Percentiles rank a stretch among this genome's conserved stretches.
Evolutionary conservation across 164 flowering plant genomes (phyloP).

Genomic region (Stephania japonica): DNA sequence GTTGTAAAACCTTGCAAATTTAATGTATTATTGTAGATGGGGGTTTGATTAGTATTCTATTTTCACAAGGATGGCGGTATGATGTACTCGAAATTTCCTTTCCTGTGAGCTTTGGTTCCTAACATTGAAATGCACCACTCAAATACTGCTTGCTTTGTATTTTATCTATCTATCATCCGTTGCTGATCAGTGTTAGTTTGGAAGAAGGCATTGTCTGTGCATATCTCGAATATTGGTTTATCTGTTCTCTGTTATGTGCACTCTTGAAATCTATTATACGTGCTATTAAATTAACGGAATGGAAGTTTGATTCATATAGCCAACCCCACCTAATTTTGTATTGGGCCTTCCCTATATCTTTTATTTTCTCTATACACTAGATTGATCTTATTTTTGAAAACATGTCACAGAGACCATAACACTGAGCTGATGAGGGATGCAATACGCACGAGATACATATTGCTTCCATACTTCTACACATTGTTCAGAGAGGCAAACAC

Average conservation of each 20-base stretch:
- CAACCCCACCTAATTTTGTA: too few species aligned
- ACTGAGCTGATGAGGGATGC: conserved; percentile 82
- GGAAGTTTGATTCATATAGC: too few species aligned
- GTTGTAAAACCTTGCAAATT: background rate
- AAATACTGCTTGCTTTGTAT: too few species aligned
- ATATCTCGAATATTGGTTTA: too few species aligned
- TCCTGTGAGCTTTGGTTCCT: background rate
- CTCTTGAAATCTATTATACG: background rate
- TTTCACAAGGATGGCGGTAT: too few species aligned
- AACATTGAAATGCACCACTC: too few species aligned
- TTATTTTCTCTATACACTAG: background rate
- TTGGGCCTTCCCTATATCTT: background rate
- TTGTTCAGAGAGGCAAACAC: conserved; percentile 80
- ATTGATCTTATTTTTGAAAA: conserved; percentile 9
- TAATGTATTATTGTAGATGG: too few species aligned
- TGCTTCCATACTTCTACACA: conserved; percentile 92
- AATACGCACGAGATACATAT: conserved; percentile 66
- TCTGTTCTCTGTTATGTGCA: background rate
- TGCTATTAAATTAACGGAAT: background rate
- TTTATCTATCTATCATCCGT: too few species aligned
- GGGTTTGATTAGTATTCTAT: too few species aligned
- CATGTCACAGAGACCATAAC: conserved; percentile 63
- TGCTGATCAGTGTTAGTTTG: background rate
- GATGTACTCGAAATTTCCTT: background rate
- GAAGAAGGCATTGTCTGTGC: background rate